Evolutionary conservation across 768 basidiomycete species (phyloP), one percentile per base, ranked within the genome.

Genomic region (Favolaschia claudopus): DNA sequence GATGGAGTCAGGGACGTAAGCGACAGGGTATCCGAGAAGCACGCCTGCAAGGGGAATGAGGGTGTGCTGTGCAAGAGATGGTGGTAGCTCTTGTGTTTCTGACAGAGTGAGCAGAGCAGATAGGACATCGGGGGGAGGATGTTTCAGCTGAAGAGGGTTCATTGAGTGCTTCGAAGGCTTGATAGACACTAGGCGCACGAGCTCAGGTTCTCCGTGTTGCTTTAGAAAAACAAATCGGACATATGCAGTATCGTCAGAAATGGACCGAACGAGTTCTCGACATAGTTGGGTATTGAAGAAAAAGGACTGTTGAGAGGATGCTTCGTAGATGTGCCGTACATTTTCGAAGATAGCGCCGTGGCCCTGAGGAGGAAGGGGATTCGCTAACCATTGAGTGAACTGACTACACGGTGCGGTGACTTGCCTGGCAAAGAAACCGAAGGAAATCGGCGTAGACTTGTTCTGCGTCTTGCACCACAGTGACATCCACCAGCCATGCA

Each of bases 11-110:
- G 78, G 79, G 28, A 80, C 67, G 46, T 87, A 87, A 22, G 80
- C 78, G 9, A 88, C 79, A 9, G 84, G 83, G 63, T 89, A 89
- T 56, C 87, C 87, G 31, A 89, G 79, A 24, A 89, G 68, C 8
- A 86, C 58, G 1, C 79, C 88, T 5, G 88, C 85, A 5, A 89
- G 74, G 14, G 88, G 82, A 37, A 89, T 72, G 2, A 76, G 70
- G 10, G 53, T 66, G 22, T 56, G 66, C 45, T 70, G 60, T 5
- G 73, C 45, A 14, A 76, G 63, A 24, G 50, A 51, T 37, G 62
- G 53, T 12, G 75, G 67, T 27, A 82, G 61, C 44, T 71, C 67
- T 50, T 74, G 61, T 12, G 74, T 72, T 0, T 51, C n/a, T 7
- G 47, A 40, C 9, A 58, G 52, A 12, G 40, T 17, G 14, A 32